These are phyloP conservation scores for Phalaenopsis equestris DNA, from an alignment of 106 monocot genomes.

Conservation along the genomic window DNA sequence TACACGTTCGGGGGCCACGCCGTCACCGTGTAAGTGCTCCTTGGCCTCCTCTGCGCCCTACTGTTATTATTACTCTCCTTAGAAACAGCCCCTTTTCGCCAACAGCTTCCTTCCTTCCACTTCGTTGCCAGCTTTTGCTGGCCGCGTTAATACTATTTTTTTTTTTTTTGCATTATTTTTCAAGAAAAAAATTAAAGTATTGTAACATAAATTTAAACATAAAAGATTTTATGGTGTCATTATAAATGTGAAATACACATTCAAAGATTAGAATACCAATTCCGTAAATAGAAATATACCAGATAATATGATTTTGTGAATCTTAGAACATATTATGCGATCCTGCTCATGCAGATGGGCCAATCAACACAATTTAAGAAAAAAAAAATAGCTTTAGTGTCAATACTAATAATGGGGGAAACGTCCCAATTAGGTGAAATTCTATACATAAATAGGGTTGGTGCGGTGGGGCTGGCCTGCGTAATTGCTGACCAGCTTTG, in stretches of 20 bases:
- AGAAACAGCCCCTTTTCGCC: neutral
- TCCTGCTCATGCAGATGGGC: neutral
- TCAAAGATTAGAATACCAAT: neutral
- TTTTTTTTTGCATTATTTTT: no score
- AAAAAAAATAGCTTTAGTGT: neutral
- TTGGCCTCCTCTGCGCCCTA: neutral
- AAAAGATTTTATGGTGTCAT: no score
- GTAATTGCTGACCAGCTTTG: neutral
- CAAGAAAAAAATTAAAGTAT: no score
- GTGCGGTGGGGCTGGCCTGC: neutral
- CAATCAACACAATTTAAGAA: neutral
- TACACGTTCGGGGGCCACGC: constrained; percentile 59
- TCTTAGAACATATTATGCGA: no score
- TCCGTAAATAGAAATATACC: no score
- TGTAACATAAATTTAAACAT: no score
- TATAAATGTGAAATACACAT: no score
- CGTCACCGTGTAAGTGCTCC: constrained; percentile 42
- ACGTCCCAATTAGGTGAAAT: neutral
- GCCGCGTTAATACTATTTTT: neutral
- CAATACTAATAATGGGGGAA: neutral
- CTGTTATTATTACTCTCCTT: neutral
- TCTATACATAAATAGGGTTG: neutral
- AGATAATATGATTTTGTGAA: no score
- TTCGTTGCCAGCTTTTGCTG: constrained; percentile 2
- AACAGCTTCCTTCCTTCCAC: neutral